Percentiles rank a stretch among this genome's conserved stretches.
These are phyloP conservation scores for Dacryopinax spathularia DNA, from an alignment of 768 basidiomycete genomes.

Conservation along the genomic window DNA sequence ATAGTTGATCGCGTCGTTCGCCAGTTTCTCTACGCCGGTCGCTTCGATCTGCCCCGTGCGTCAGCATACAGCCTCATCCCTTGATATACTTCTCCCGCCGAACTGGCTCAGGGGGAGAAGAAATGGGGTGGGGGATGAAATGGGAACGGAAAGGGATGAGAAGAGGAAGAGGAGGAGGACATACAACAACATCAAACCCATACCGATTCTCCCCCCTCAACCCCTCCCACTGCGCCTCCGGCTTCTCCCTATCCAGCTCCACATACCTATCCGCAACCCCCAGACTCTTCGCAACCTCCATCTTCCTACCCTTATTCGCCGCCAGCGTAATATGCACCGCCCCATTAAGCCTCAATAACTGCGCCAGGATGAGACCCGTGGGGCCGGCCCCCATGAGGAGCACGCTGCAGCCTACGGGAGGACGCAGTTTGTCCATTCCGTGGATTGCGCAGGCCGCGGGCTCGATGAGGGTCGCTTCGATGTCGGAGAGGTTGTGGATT, in stretches of 20 bases:
- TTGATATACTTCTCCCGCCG: too few relatives aligned
- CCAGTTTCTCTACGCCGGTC: constrained; percentile 71
- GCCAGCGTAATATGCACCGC: constrained; percentile 69
- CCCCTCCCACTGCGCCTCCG: constrained; percentile 64
- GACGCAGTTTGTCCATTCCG: constrained; percentile 74
- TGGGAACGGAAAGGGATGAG: background rate
- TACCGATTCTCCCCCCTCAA: constrained; percentile 69
- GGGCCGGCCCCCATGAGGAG: constrained; percentile 83
- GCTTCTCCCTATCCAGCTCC: constrained; percentile 63
- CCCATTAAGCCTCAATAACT: constrained; percentile 76
- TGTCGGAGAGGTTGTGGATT: constrained; percentile 72
- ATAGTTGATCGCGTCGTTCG: constrained; percentile 80
- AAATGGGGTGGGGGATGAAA: too few relatives aligned
- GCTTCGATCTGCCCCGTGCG: constrained; percentile 38
- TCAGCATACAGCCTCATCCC: too few relatives aligned
- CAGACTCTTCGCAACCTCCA: constrained; percentile 66
- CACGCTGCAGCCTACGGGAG: constrained; percentile 70
- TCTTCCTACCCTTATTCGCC: constrained; percentile 76
- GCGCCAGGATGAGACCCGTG: constrained; percentile 79
- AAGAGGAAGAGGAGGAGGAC: background rate
- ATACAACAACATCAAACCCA: constrained; percentile 67
- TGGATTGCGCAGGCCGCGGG: constrained; percentile 87
- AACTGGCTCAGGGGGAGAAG: too few relatives aligned
- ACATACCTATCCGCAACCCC: constrained; percentile 74
- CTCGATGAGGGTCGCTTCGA: constrained; percentile 76